Evolutionary conservation across 441 rosid species (phyloP).

Genomic region (Erodium moschatum): DNA sequence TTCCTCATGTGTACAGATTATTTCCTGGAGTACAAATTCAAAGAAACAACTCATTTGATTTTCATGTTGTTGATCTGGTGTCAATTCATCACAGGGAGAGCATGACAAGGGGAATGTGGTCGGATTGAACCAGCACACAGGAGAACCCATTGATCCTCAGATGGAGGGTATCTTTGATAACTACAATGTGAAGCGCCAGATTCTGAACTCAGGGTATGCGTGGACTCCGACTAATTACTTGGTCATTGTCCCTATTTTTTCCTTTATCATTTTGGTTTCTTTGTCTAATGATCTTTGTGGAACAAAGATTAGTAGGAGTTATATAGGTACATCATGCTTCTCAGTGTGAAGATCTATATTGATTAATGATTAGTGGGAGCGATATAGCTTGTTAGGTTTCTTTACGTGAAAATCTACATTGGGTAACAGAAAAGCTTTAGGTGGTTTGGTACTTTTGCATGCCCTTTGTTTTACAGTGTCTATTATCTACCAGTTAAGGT

Average conservation of each 20-base stretch:
- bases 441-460: background rate
- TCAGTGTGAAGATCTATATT: too few relatives aligned
- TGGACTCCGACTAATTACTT: background rate
- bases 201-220: slow-evolving; percentile 74
- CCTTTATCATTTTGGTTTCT: background rate
- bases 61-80: slow-evolving; percentile 9
- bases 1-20: background rate
- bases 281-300: background rate
- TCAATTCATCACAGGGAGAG: slow-evolving; percentile 51
- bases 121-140: slow-evolving; percentile 68
- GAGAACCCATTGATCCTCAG: slow-evolving; percentile 78
- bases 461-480: background rate
- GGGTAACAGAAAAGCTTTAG: background rate
- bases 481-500: too few relatives aligned
- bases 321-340: too few relatives aligned
- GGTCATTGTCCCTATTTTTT: background rate
- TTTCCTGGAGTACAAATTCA: background rate
- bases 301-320: too few relatives aligned
- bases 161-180: slow-evolving; percentile 90
- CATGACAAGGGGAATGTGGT: slow-evolving; percentile 83
- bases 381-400: background rate
- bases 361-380: too few relatives aligned
- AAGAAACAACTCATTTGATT: background rate
- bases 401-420: too few relatives aligned
- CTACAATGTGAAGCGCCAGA: slow-evolving; percentile 85